A percentile compares a stretch with the other conserved stretches of the same genome.
Conservation (phyloP, 1,284 basidiomycete genomes). For the Agaricales sp. region DNA sequence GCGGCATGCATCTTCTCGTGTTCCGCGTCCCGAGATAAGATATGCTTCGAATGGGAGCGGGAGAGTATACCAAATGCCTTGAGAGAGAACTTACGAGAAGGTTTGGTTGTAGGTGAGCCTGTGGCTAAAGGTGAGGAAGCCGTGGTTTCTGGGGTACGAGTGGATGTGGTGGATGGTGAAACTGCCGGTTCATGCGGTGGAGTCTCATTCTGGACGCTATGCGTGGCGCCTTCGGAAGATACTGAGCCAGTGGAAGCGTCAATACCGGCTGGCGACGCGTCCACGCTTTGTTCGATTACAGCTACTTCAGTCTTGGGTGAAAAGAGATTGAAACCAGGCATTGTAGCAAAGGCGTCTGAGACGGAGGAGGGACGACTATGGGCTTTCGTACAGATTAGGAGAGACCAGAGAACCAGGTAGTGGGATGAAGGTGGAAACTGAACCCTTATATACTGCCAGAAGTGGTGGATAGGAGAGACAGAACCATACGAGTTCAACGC, state of each 20-base stretch:
- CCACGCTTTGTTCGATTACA: no score
- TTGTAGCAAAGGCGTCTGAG: conserved; percentile 3
- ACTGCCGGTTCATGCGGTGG: no score
- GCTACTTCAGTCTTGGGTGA: neutral
- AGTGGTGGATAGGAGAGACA: neutral
- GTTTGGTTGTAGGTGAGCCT: neutral
- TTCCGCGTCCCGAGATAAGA: conserved; percentile 25
- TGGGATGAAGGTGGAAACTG: no score
- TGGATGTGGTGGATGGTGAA: no score
- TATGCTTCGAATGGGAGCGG: conserved; percentile 19
- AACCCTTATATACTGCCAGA: neutral
- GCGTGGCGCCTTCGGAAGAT: no score
- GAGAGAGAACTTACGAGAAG: conserved; percentile 24
- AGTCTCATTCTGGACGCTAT: no score
- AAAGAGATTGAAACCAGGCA: neutral
- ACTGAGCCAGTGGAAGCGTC: no score
- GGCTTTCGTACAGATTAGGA: no score
- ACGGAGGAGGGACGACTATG: neutral
- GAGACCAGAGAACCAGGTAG: no score
- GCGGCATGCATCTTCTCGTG: conserved; percentile 28
- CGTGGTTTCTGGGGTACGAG: neutral
- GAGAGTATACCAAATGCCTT: conserved; percentile 24
- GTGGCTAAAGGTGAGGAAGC: neutral
- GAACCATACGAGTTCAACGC: neutral
- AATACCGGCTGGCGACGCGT: no score